A percentile compares a stretch with the other conserved stretches of the same genome.
Evolutionary conservation across 169 alveolate species (phyloP).

Genomic region (Plasmodium chabaudi): DNA sequence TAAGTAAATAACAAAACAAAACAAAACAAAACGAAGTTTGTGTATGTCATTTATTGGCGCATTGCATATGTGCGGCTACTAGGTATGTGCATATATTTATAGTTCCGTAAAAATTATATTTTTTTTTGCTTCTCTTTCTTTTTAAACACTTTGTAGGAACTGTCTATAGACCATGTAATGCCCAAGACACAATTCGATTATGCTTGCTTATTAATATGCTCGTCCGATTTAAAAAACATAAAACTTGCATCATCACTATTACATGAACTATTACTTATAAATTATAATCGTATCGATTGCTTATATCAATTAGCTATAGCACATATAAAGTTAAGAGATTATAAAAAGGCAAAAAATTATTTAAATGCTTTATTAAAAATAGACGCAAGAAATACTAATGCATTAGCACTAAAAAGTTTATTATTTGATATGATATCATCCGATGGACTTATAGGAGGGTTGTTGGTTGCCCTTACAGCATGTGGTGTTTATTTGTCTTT

Average conservation of each 20-base stretch:
- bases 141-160: conserved; percentile 23
- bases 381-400: conserved; percentile 74
- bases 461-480: conserved; percentile 46
- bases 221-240: conserved; percentile 66
- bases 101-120: too few relatives aligned
- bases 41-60: neutral
- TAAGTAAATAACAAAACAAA: conserved; percentile 5
- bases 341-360: conserved; percentile 81
- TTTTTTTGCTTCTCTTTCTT: neutral
- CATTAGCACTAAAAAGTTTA: conserved; percentile 46
- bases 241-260: conserved; percentile 47
- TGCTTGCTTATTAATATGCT: conserved; percentile 63
- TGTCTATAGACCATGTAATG: conserved; percentile 68
- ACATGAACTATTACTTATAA: conserved; percentile 59
- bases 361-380: conserved; percentile 81
- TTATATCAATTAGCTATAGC: conserved; percentile 85
- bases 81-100: neutral
- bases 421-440: conserved; percentile 65
- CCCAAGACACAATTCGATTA: conserved; percentile 70
- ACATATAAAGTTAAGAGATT: conserved; percentile 81
- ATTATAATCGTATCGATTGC: conserved; percentile 75
- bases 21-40: neutral
- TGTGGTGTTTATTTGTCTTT: conserved; percentile 65
- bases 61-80: neutral
- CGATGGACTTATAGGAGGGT: conserved; percentile 28